Evolutionary conservation across 345 rosid species (phyloP), one percentile per base, ranked within the genome.

Genomic region (Adansonia digitata): DNA sequence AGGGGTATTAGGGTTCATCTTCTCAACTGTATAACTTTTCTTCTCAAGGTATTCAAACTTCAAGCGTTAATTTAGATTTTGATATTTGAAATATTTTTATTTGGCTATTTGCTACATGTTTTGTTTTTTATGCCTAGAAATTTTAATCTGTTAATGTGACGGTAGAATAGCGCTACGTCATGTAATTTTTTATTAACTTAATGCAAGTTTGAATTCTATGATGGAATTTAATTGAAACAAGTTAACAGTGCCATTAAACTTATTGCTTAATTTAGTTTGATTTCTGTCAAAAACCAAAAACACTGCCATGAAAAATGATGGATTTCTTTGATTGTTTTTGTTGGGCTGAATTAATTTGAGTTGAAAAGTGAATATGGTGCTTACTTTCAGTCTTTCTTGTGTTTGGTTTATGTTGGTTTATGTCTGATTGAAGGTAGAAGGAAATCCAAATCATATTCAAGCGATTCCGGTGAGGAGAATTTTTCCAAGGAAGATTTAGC

Each of bases 401-500:
- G 51, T 20, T 77, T 51, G 60, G 5, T 13, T 39, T n/a, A 18
- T 14, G 27, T 81, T 51, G 49, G 26, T 7, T 75, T n/a, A n/a
- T 79, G 27, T 52, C 11, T 27, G 26, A 79, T 57, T 78, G 71
- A 86, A 93, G 99, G 87, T 81, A 90, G 72, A 74, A 90, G 70
- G 84, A 92, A 78, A 75, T 81, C 89, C 7, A 92, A 93, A 83
- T 87, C 92, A 2, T 92, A 93, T 73, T 90, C 86, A 77, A 88
- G 92, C 35, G 97, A 88, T 35, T 89, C 92, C 5, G 45, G 77
- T 48, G 98, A 83, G 7, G 99, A 93, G 62, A 88, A 83, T 72
- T 26, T 89, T 94, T 86, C 98, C 2, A 86, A 88, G 82, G 93
- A 89, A 81, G 98, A 93, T 72, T 66, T 93, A 80, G 97, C 98